phyloP scores from a whole-genome alignment of 306 rosid species.

The Pterocarpus santalinus region DNA sequence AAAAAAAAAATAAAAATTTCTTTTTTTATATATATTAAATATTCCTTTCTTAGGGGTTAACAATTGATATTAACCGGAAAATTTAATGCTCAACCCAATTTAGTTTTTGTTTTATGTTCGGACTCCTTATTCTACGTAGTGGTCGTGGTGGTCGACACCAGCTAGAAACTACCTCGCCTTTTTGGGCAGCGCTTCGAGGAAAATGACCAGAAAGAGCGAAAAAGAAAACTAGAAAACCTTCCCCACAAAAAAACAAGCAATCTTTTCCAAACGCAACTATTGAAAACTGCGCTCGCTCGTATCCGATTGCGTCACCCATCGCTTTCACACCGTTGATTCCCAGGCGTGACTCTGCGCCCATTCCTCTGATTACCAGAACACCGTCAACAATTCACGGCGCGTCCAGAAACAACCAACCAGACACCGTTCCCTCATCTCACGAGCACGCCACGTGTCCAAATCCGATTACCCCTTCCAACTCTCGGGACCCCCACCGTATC shows the following conservation, averaged over 20 bases:
- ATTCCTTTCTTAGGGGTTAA: not conserved
- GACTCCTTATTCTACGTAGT: not conserved
- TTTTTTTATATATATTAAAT: too few species aligned
- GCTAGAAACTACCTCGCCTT: slow-evolving; percentile 14
- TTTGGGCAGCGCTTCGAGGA: slow-evolving; percentile 6
- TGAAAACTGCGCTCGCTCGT: not conserved
- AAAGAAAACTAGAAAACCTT: slow-evolving; percentile 17
- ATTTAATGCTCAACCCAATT: too few species aligned
- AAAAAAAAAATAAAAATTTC: too few species aligned
- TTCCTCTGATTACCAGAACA: not conserved
- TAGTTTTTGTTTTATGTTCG: too few species aligned
- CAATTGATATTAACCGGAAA: not conserved
- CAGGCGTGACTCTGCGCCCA: not conserved
- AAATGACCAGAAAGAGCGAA: slow-evolving; percentile 12
- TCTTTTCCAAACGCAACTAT: not conserved
- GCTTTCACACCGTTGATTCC: slow-evolving; percentile 22
- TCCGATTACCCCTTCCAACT: not conserved
- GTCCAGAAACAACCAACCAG: not conserved
- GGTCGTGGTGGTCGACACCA: not conserved
- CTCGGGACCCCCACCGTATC: slow-evolving; percentile 35
- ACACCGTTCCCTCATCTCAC: not conserved
- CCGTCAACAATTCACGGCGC: not conserved
- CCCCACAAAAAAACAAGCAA: slow-evolving; percentile 30
- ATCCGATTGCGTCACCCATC: slow-evolving; percentile 1
- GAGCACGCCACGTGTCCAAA: slow-evolving; percentile 45